Evolutionary conservation across 108 stramenopile species (phyloP).

Genomic region (Nannochloropsis granulata): DNA sequence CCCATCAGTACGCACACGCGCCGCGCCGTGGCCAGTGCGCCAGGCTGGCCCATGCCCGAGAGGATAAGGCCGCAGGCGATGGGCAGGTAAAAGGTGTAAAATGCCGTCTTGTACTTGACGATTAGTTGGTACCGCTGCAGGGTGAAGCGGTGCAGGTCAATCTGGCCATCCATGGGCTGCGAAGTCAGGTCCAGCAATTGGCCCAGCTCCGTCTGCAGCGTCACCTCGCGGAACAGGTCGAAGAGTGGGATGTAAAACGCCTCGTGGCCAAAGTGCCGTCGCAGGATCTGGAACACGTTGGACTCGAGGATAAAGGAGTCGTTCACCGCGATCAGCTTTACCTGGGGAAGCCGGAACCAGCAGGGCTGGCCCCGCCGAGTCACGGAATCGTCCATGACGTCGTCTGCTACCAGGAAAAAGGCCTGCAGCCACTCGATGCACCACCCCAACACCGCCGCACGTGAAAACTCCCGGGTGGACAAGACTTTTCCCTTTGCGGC

Average conservation of each 20-base stretch:
- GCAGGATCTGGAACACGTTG: constrained; percentile 66
- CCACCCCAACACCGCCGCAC: constrained; percentile 69
- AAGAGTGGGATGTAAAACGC: constrained; percentile 52
- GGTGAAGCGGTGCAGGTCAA: constrained; percentile 29
- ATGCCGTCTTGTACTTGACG: constrained; percentile 98
- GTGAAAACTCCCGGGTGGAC: constrained; percentile 15
- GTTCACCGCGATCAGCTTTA: constrained; percentile 86
- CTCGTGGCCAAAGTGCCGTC: constrained; percentile 61
- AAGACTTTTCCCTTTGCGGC: background rate
- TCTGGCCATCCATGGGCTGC: constrained; percentile 39
- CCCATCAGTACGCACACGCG: constrained; percentile 70
- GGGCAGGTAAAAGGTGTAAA: constrained; percentile 93
- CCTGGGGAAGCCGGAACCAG: constrained; percentile 51
- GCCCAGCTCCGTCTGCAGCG: constrained; percentile 88
- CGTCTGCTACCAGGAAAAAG: constrained; percentile 94
- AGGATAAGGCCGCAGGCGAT: constrained; percentile 61
- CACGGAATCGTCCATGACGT: constrained; percentile 91
- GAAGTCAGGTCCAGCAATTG: constrained; percentile 43
- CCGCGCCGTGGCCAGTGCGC: constrained; percentile 41
- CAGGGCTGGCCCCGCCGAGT: constrained; percentile 94
- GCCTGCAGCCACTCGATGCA: constrained; percentile 50
- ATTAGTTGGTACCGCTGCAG: constrained; percentile 39
- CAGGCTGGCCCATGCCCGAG: constrained; percentile 29
- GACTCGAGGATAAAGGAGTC: constrained; percentile 80
- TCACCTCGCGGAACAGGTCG: constrained; percentile 65